Evolutionary conservation across 257 asterid species (phyloP).

Genomic region (Catharanthus roseus): DNA sequence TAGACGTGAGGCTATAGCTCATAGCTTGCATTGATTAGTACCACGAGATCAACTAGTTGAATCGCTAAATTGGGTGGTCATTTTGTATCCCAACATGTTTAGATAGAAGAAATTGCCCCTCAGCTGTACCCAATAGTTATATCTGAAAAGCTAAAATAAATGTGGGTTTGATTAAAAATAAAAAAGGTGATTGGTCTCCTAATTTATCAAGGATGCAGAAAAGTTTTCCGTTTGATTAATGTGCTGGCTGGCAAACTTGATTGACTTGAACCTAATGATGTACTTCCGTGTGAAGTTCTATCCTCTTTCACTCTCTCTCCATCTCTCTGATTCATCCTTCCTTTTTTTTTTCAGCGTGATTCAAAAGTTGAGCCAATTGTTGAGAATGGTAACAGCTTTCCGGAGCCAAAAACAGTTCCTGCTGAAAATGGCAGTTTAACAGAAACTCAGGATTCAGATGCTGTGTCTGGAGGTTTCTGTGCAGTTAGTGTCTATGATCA

Average conservation of each 20-base stretch:
- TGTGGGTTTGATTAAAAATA: too few relatives aligned
- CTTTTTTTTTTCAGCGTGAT: slow-evolving; percentile 50
- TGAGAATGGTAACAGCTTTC: slow-evolving; percentile 47
- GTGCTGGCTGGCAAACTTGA: not conserved
- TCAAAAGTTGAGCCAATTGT: slow-evolving; percentile 40
- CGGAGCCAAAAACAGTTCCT: slow-evolving; percentile 54
- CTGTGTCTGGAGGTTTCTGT: slow-evolving; percentile 58
- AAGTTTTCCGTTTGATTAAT: not conserved
- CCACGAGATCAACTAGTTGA: too few relatives aligned
- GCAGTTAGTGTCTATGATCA: slow-evolving; percentile 73
- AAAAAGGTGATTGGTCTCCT: not conserved
- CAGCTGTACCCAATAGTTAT: too few relatives aligned
- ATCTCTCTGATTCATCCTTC: slow-evolving; percentile 15
- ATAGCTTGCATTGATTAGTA: too few relatives aligned
- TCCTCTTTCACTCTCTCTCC: slow-evolving; percentile 9
- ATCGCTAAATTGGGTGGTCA: too few relatives aligned
- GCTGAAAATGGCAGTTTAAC: slow-evolving; percentile 62
- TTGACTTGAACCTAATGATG: not conserved
- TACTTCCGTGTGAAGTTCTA: not conserved
- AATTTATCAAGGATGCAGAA: not conserved
- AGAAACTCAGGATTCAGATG: slow-evolving; percentile 79
- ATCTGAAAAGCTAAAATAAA: too few relatives aligned
- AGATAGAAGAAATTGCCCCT: too few relatives aligned
- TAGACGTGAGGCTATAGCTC: too few relatives aligned
- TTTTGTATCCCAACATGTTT: too few relatives aligned